Conservation (phyloP, 2,329 filamentous ascomycete species). For the Beauveria bassiana region DNA sequence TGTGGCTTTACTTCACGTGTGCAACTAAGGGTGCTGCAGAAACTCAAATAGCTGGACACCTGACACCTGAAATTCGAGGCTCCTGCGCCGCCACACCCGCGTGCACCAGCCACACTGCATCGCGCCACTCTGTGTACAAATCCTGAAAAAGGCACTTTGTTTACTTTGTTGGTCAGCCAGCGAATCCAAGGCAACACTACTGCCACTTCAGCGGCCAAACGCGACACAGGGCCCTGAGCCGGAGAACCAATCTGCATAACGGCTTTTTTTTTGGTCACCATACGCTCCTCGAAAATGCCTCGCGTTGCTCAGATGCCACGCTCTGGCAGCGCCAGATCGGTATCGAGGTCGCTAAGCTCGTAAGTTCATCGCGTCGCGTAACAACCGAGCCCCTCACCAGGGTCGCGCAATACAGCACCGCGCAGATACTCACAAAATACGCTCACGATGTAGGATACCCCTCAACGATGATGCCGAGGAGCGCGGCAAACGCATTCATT, state of each 20-base stretch:
- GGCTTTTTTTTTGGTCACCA: neutral
- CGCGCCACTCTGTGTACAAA: neutral
- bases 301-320: slow-evolving; percentile 50
- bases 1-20: slow-evolving; percentile 5
- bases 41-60: neutral
- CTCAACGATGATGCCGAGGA: slow-evolving; percentile 93
- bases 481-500: slow-evolving; percentile 80
- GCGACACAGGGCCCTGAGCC: slow-evolving; percentile 6
- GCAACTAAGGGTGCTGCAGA: neutral
- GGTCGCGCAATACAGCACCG: slow-evolving; percentile 8
- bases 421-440: neutral
- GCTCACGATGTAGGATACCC: slow-evolving; percentile 58
- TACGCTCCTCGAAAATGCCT: slow-evolving; percentile 38
- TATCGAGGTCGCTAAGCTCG: slow-evolving; percentile 32
- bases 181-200: slow-evolving; percentile 5
- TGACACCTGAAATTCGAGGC: neutral
- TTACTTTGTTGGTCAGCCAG: slow-evolving; percentile 11
- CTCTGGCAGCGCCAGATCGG: slow-evolving; percentile 35
- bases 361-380: slow-evolving; percentile 9
- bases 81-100: neutral
- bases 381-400: slow-evolving; percentile 14
- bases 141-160: slow-evolving; percentile 9
- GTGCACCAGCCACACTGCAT: slow-evolving; percentile 4
- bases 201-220: slow-evolving; percentile 1
- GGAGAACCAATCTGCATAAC: neutral